Evolutionary conservation across 1,284 basidiomycete genomes (phyloP), one percentile per base, ranked within the genome.

Genomic region (Microbotryum saponariae): DNA sequence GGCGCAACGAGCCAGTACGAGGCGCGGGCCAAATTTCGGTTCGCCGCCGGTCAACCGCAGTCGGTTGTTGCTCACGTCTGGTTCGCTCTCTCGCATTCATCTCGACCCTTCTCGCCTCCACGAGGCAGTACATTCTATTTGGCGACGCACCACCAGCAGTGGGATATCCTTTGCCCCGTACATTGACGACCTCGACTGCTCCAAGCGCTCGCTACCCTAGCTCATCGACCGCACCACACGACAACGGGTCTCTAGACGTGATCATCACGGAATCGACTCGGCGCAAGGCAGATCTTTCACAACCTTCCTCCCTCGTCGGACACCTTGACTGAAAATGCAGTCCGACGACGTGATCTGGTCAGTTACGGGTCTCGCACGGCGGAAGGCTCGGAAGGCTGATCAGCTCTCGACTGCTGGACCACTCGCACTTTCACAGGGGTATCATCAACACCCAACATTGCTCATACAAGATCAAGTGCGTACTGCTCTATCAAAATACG

Each of bases 401-500:
- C n/a, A 25, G 31, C 47, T 12, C 23, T 16, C 16, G n/a, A 6
- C 21, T 27, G 46, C 23, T 8, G 2, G 16, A 3, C n/a, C 45
- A 52, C 27, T 37, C n/a, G 20, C 42, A 10, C 3, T 14, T 8
- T 16, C 1, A 49, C 52, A 67, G 66, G 68, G 65, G 64, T 29
- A 65, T 69, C 63, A 69, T 69, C 65, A 69, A 69, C 63, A 58
- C 52, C 23, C 68, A 69, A 44, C 68, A 69, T 76, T 96, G 92
- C 79, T 93, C 91, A 0, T 97, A 93, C 77, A 96, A 94, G 86
- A 91, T 97, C 81, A 96, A 92, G 91, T 92, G 71, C 74, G 88
- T 37, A 27, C 18, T 31, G n/a, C 45, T 29, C 44, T 46, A 33
- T 5, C 18, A 20, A 50, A 50, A 25, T 16, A 21, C 33, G 20